A percentile compares a stretch with the other conserved stretches of the same genome.
Evolutionary conservation across 495 filamentous ascomycete genomes (phyloP).

Genomic region (Penicillium crystallinum): DNA sequence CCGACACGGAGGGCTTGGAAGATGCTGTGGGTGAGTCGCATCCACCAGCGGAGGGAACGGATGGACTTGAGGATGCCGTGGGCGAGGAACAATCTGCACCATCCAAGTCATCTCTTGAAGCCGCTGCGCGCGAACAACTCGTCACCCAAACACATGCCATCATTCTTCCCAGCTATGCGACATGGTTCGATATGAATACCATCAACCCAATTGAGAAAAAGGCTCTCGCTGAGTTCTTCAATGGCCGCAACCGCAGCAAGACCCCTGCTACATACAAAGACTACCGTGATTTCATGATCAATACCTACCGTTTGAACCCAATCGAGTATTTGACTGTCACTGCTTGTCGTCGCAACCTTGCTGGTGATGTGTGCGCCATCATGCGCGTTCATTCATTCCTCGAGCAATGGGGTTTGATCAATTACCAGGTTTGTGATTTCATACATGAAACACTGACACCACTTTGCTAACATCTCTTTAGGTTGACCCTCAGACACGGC

Average conservation of each 20-base stretch:
- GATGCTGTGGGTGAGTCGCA: slow-evolving; percentile 35
- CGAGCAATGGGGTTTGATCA: slow-evolving; percentile 99
- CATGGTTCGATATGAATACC: slow-evolving; percentile 96
- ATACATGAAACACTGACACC: neutral
- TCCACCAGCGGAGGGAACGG: slow-evolving; percentile 15
- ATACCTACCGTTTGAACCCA: slow-evolving; percentile 93
- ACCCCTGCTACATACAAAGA: slow-evolving; percentile 97
- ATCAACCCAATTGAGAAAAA: slow-evolving; percentile 87
- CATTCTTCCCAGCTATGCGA: slow-evolving; percentile 91
- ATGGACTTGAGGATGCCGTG: slow-evolving; percentile 37
- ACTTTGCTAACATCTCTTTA: slow-evolving; percentile 31
- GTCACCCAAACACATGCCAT: slow-evolving; percentile 90
- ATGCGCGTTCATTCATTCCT: slow-evolving; percentile 98
- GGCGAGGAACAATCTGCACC: slow-evolving; percentile 48
- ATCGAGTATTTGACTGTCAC: slow-evolving; percentile 96
- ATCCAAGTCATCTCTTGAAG: slow-evolving; percentile 75
- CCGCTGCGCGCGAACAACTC: slow-evolving; percentile 81
- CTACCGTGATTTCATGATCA: slow-evolving; percentile 99
- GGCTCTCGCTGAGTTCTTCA: slow-evolving; percentile 94
- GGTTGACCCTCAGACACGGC: slow-evolving; percentile 93
- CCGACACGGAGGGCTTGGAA: slow-evolving; percentile 47
- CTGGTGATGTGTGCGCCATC: slow-evolving; percentile 96
- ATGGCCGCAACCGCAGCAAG: slow-evolving; percentile 95
- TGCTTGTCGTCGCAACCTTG: slow-evolving; percentile 91
- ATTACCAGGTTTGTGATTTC: slow-evolving; percentile 72